Conservation (phyloP, 1,284 basidiomycete species). For the Meira nashicola region DNA sequence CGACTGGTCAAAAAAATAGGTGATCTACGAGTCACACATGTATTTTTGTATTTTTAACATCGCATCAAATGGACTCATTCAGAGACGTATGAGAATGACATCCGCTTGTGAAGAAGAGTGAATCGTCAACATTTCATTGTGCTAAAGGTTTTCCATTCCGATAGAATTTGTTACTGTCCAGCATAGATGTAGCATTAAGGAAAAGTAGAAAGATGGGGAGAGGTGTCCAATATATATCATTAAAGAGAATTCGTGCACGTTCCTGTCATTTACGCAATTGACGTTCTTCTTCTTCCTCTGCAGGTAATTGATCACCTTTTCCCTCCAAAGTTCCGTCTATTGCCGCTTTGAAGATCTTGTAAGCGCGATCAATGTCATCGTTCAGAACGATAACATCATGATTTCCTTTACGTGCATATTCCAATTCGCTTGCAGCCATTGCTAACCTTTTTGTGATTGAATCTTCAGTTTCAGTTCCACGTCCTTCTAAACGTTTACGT, state of each 20-base stretch:
- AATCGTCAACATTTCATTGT: no score
- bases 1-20: no score
- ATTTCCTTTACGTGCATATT: constrained; percentile 69
- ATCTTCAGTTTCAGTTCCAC: constrained; percentile 79
- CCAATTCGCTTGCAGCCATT: constrained; percentile 76
- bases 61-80: no score
- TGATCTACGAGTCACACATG: no score
- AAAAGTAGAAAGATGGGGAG: neutral
- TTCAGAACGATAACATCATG: constrained; percentile 88
- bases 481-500: constrained; percentile 63
- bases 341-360: constrained; percentile 56
- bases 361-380: constrained; percentile 80
- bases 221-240: neutral
- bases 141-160: no score
- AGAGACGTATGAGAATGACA: no score
- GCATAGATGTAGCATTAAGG: no score
- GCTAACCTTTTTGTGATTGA: constrained; percentile 71
- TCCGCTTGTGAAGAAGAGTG: no score
- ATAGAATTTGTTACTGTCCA: no score
- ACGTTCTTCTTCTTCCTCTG: constrained; percentile 29
- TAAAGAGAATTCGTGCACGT: neutral
- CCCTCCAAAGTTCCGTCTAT: constrained; percentile 23
- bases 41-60: no score
- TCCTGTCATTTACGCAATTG: neutral
- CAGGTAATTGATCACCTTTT: constrained; percentile 32